Base-by-base conservation (phyloP, 495 filamentous ascomycete genomes). In the Acidomyces sp. region DNA sequence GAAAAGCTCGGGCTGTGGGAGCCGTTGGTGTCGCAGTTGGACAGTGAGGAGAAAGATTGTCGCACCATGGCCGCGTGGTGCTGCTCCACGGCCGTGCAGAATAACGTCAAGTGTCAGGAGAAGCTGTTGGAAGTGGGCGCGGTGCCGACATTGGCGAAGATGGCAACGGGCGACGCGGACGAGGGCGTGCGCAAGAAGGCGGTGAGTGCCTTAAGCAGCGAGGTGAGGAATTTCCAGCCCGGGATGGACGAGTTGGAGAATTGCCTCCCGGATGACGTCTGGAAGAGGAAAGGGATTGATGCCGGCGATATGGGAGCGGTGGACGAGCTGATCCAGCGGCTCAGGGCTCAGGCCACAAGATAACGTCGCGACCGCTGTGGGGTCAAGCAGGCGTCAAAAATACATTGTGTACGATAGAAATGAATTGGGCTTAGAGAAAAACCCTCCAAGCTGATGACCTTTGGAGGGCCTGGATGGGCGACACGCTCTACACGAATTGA, bases 81-180 rank as follows among this genome's bases (percentile, higher is more conserved):
- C 64, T 65, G 84, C 22, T 84, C 82, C 20, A 94, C 86, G 3
- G 88, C 92, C 2, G 92, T 96, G 40, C 85, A 96, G 68, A 97
- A 97, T 58, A 96, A 97, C 55, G 66, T 68, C 21, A 81, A 78
- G 57, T 72, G 70, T 13, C 90, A 97, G 58, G 80, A 86, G 61
- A 74, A 72, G 67, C 60, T 92, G 25, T 56, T 92, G 17, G 74
- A 73, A 3, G 55, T 82, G 32, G 82, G 80, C 16, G 84, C 73
- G 6, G 64, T 95, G 10, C 68, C 76, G 34, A 71, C 57, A 27
- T 67, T 96, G 13, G 74, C 83, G 5, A 61, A 66, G 9, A 55
- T 93, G 33, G 74, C 80, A 12, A 64, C 70, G 6, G 57, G 64
- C 30, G 80, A 79, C 43, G 48, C 59, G 1, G 72, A 78, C 55